Percentiles rank a stretch among this genome's conserved stretches.
phyloP scores from a whole-genome alignment of 2,329 filamentous ascomycete genomes.

The Ascochyta rabiei region DNA sequence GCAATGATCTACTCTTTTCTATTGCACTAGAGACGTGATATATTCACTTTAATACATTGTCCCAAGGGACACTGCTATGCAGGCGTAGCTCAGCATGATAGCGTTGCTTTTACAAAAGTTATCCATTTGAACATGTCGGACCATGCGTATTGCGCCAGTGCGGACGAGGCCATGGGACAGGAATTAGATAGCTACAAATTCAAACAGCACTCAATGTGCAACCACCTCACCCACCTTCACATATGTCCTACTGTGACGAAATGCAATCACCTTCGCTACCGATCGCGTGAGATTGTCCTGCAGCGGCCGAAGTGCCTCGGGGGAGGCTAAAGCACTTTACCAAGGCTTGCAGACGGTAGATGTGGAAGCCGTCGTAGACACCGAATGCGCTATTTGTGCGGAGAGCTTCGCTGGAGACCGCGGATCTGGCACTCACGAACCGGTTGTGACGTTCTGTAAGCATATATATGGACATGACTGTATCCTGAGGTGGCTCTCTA shows the following conservation, averaged over 20 bases:
- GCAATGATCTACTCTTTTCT: conserved; percentile 1
- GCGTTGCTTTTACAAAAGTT: conserved; percentile 15
- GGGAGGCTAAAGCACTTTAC: no score
- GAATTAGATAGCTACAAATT: conserved; percentile 8
- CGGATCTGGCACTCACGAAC: no score
- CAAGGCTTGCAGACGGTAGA: no score
- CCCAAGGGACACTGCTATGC: conserved; percentile 15
- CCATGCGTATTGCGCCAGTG: conserved; percentile 19
- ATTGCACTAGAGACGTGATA: not conserved
- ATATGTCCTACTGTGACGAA: not conserved
- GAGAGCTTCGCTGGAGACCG: no score
- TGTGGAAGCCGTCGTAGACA: no score
- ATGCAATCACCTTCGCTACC: not conserved
- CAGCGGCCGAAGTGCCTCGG: no score
- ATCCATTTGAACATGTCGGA: conserved; percentile 1
- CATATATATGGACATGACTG: no score
- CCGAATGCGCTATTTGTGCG: no score
- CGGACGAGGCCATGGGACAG: conserved; percentile 13
- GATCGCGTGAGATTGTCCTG: no score
- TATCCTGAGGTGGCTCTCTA: no score
- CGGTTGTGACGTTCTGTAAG: no score
- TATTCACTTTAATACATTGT: conserved; percentile 8
- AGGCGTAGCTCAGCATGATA: conserved; percentile 18
- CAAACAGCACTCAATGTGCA: conserved; percentile 1
- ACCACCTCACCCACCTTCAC: not conserved